Conservation (phyloP, 495 filamentous ascomycete species). For the Daldinia concentrica region DNA sequence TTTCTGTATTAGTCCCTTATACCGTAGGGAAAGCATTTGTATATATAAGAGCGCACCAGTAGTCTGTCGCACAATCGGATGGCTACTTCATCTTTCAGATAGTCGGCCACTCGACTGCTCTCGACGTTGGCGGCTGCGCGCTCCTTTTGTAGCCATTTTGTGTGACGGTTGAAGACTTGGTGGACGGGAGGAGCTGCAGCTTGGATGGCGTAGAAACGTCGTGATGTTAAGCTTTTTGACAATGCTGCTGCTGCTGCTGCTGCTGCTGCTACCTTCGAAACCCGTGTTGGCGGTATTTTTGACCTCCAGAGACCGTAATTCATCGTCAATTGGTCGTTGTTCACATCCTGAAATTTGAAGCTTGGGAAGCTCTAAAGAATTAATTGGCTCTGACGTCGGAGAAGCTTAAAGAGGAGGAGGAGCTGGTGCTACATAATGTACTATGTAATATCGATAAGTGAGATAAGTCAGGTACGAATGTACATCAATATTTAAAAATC, state of each 20-base stretch:
- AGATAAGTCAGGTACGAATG: constrained; percentile 14
- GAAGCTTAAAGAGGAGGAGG: not conserved
- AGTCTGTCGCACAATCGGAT: constrained; percentile 85
- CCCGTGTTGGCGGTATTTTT: constrained; percentile 5
- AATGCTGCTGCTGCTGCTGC: not conserved
- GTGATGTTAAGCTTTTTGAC: constrained; percentile 13
- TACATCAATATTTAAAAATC: constrained; percentile 31
- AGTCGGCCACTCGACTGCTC: constrained; percentile 81
- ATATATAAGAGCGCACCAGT: constrained; percentile 62
- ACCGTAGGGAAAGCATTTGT: not conserved
- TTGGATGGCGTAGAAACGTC: constrained; percentile 77
- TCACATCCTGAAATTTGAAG: constrained; percentile 21
- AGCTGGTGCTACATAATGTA: not conserved
- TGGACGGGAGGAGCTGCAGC: constrained; percentile 76
- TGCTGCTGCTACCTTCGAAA: constrained; percentile 15
- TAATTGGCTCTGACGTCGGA: constrained; percentile 35
- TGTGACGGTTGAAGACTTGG: constrained; percentile 88
- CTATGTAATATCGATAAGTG: constrained; percentile 29
- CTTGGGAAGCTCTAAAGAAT: constrained; percentile 7
- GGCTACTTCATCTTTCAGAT: constrained; percentile 92
- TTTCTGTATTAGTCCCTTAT: constrained; percentile 9
- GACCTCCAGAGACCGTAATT: constrained; percentile 38
- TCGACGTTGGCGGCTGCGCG: constrained; percentile 77
- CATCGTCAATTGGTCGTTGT: constrained; percentile 39
- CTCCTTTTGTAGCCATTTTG: constrained; percentile 91